Base-by-base conservation (phyloP, 164 flowering plant species). In the Tinospora cordifolia region DNA sequence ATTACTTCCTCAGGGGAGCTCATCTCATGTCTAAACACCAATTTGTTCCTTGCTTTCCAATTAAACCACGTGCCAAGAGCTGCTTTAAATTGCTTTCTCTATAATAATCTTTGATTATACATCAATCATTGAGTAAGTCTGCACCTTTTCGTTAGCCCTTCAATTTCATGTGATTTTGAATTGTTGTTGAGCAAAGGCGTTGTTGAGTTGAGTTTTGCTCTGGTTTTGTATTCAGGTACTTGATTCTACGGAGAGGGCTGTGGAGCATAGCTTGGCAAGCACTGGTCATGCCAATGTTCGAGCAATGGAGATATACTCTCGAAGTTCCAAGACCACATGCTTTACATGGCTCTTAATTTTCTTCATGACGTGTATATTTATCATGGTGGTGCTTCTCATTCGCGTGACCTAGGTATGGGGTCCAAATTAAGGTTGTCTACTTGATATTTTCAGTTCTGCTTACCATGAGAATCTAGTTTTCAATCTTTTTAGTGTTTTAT, bases 211-310 rank as follows among this genome's bases (percentile, higher is more conserved):
- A 44, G 57, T 62, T 27, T 25, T 63, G 60, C 51, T 34, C 2
- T 54, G 60, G n/a, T 54, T 17, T 69, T 71, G 69, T 59, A 36
- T 67, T 70, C 92, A 93, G 98, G 76, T 94, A 72, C 92, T 94
- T 41, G 97, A 94, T 79, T 94, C 97, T 17, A 90, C 98, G 8
- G 98, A 92, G 83, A 84, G 83, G 74, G 96, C 97, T 26, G 87
- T 94, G 59, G 98, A 94, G 82, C 88, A 89, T 51, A 94, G 98
- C 85, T 77, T 94, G 80, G 97, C 96, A 65, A 84, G 89, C 81
- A 90, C 98, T 4, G 90, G 89, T 34, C 90, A 74, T 71, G 93
- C 86, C 41, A 90, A 84, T 79, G 64, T 72, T 6, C 81, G 93
- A 54, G 88, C 98, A 9, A 70, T 79, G 83, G 80, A 76, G 39